phyloP scores from a whole-genome alignment of 2,329 filamentous ascomycete species.

The Colletotrichum cereale region DNA sequence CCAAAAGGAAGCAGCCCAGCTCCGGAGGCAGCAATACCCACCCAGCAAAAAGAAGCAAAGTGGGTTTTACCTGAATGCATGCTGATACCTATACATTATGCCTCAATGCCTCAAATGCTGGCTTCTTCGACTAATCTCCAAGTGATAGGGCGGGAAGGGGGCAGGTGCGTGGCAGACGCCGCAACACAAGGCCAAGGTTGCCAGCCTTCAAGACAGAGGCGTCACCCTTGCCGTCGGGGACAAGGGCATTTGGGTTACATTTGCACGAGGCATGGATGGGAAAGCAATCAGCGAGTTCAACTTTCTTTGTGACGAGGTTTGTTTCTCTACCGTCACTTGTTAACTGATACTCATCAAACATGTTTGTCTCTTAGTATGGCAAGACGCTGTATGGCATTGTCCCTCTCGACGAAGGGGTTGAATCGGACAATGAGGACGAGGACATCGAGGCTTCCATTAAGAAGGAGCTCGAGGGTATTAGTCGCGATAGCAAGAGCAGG shows the following conservation, averaged over 20 bases:
- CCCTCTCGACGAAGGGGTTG: conserved; percentile 49
- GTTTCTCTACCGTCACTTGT: conserved; percentile 40
- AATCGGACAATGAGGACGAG: conserved; percentile 57
- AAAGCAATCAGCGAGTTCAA: conserved; percentile 77
- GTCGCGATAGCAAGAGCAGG: conserved; percentile 53
- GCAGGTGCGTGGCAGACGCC: conserved; percentile 72
- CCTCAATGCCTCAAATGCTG: neutral
- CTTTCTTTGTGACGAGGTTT: conserved; percentile 75
- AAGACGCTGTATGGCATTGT: conserved; percentile 69
- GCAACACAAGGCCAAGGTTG: conserved; percentile 65
- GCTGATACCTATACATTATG: neutral
- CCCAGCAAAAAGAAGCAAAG: conserved; percentile 57
- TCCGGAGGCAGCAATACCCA: conserved; percentile 42
- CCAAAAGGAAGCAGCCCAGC: conserved; percentile 51
- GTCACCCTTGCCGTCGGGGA: conserved; percentile 74
- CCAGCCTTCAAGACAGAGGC: conserved; percentile 56
- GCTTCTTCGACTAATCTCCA: neutral
- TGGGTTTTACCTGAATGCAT: conserved; percentile 42
- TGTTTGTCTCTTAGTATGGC: conserved; percentile 67
- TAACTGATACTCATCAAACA: neutral
- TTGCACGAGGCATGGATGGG: conserved; percentile 77
- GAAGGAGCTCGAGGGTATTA: conserved; percentile 76
- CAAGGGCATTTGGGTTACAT: conserved; percentile 83
- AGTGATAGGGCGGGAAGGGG: conserved; percentile 45
- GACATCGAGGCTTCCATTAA: conserved; percentile 81